These are phyloP conservation scores for Plenodomus lindquistii DNA, from an alignment of 2,329 filamentous ascomycete genomes.

Conservation along the genomic window DNA sequence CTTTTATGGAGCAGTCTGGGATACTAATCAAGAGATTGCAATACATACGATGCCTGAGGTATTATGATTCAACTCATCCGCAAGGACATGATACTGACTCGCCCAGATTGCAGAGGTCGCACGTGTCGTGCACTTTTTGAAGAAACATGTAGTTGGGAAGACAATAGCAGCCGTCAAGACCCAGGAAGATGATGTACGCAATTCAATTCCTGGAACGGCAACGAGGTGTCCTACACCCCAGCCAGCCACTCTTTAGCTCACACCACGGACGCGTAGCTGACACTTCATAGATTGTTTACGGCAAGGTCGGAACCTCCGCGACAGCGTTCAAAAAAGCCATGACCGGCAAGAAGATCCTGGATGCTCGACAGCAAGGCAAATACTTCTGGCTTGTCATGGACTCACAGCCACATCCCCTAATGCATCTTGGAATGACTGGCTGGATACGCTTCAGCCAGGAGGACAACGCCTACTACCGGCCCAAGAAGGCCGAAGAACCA, in stretches of 20 bases:
- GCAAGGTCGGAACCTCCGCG: constrained; percentile 83
- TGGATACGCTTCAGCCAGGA: constrained; percentile 88
- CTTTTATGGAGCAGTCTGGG: too few relatives aligned
- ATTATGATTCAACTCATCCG: background rate
- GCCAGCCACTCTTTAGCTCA: background rate
- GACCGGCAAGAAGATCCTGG: constrained; percentile 71
- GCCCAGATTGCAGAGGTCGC: constrained; percentile 65
- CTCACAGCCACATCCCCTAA: constrained; percentile 78
- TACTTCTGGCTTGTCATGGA: constrained; percentile 92
- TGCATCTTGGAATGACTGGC: constrained; percentile 77
- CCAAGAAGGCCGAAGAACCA: constrained; percentile 58
- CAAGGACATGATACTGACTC: constrained; percentile 9
- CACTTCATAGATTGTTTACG: constrained; percentile 69
- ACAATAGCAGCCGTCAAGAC: constrained; percentile 71
- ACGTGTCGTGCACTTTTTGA: constrained; percentile 83
- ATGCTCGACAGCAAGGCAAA: constrained; percentile 86
- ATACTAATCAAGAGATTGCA: too few relatives aligned
- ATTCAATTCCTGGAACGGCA: background rate
- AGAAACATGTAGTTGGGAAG: constrained; percentile 81
- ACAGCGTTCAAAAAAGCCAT: constrained; percentile 74
- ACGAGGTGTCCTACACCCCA: background rate
- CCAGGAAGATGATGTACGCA: constrained; percentile 66
- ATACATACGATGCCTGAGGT: constrained; percentile 44
- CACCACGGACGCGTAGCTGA: background rate
- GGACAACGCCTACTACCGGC: constrained; percentile 79